A percentile compares a stretch with the other conserved stretches of the same genome.
These are phyloP conservation scores for Plasmopara muralis DNA, from an alignment of 352 stramenopile species.

Conservation along the genomic window DNA sequence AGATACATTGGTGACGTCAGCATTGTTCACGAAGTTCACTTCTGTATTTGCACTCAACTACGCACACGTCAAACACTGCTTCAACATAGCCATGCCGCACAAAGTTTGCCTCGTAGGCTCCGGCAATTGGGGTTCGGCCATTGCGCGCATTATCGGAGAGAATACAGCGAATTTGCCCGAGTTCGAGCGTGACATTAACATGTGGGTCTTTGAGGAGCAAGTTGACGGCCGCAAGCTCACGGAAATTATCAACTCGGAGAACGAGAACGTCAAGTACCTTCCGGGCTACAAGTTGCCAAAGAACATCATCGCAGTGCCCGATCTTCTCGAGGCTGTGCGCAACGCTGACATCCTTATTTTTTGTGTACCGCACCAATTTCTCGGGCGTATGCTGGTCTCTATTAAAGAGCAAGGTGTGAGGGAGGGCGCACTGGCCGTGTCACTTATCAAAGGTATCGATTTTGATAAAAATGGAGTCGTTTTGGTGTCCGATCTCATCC, in stretches of 20 bases:
- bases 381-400: slow-evolving; percentile 83
- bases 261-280: slow-evolving; percentile 96
- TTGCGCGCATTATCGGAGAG: slow-evolving; percentile 76
- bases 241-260: slow-evolving; percentile 93
- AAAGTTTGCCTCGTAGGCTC: slow-evolving; percentile 78
- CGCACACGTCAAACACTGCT: slow-evolving; percentile 1
- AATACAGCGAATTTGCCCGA: slow-evolving; percentile 47
- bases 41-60: slow-evolving; percentile 15
- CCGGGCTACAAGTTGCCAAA: slow-evolving; percentile 86
- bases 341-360: slow-evolving; percentile 94
- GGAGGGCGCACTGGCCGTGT: slow-evolving; percentile 72
- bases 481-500: slow-evolving; percentile 87
- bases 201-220: slow-evolving; percentile 96
- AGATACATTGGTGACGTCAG: slow-evolving; percentile 12
- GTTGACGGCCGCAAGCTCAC: slow-evolving; percentile 87
- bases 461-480: slow-evolving; percentile 80
- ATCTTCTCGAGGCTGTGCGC: slow-evolving; percentile 86
- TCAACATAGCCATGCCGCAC: slow-evolving; percentile 28
- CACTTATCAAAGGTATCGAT: slow-evolving; percentile 89
- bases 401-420: slow-evolving; percentile 80
- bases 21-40: slow-evolving; percentile 13
- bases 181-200: slow-evolving; percentile 90
- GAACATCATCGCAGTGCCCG: slow-evolving; percentile 91
- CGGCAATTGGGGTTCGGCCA: slow-evolving; percentile 78
- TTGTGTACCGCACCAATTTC: slow-evolving; percentile 95